Evolutionary conservation across 306 rosid genomes (phyloP), one percentile per base, ranked within the genome.

Genomic region (Notholithocarpus densiflorus): DNA sequence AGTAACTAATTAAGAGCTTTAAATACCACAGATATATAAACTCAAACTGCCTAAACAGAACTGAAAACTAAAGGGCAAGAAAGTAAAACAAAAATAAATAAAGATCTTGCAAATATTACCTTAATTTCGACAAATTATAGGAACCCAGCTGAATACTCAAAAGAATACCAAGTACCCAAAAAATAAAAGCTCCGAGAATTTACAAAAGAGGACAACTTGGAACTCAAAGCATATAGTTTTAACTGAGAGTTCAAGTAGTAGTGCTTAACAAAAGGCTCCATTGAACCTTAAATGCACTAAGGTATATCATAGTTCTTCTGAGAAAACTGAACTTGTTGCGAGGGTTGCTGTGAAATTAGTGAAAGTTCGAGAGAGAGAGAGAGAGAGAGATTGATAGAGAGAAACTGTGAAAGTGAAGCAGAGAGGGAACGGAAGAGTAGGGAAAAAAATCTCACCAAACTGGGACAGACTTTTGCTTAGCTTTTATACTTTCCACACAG

Each of bases 51-150:
- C 75, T 55, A 26, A 24, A 66, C 79, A 21, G 76, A 77, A 72
- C 68, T 3, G 20, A 43, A 31, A 31, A 83, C 53, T 10, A 12
- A 48, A 48, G 53, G 53, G 53, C 53, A 11, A 48, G 53, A 48
- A 48, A 48, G 53, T 2, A 48, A 13, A 13, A 48, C 17, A 11
- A 48, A 48, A 48, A 12, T 52, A 20, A 26, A 68, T 68, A 77
- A 86, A 89, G 91, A 90, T 87, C 94, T 81, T 56, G 23, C 66
- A 80, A 59, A 74, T 1, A 79, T 85, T 86, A 88, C 94, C 97
- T 89, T 88, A 76, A 84, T 84, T 3, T 89, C 89, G 94, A 90
- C 89, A 73, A 91, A 90, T 91, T 91, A 48, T 45, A 81, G 86
- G 57, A 81, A 80, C 45, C 54, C 86, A 84, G 82, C 84, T 66